Evolutionary conservation across 345 rosid species (phyloP).

Genomic region (Lepidium didymum): DNA sequence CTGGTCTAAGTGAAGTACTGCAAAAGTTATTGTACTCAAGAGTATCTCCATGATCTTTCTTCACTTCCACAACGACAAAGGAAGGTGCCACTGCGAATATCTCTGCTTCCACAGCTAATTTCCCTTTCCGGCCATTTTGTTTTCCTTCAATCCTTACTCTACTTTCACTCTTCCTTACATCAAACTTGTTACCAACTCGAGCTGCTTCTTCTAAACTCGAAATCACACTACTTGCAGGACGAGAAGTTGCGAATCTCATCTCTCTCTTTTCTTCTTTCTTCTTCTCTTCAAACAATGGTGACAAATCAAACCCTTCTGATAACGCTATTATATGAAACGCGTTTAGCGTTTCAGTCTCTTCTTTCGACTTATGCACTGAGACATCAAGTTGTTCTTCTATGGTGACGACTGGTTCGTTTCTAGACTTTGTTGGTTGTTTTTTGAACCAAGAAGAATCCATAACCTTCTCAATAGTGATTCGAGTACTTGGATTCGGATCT

Average conservation of each 20-base stretch:
- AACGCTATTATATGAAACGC: constrained; percentile 87
- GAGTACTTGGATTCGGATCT: constrained; percentile 67
- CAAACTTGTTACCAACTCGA: constrained; percentile 47
- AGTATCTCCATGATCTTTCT: constrained; percentile 83
- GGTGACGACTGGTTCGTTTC: constrained; percentile 1
- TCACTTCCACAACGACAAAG: constrained; percentile 77
- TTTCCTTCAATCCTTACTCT: constrained; percentile 67
- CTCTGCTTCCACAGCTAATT: constrained; percentile 67
- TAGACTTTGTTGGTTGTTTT: constrained; percentile 34
- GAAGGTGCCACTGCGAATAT: constrained; percentile 73
- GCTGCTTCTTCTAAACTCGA: constrained; percentile 76
- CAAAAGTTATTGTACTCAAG: constrained; percentile 88
- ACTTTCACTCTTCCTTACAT: constrained; percentile 64
- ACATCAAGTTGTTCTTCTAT: constrained; percentile 16
- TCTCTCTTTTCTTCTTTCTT: constrained; percentile 74
- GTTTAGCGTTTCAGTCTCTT: constrained; percentile 56
- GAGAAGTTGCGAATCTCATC: constrained; percentile 74
- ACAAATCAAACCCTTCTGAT: constrained; percentile 82
- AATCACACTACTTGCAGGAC: constrained; percentile 78
- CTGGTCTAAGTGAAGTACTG: constrained; percentile 76
- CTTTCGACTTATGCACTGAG: constrained; percentile 22
- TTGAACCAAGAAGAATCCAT: constrained; percentile 80
- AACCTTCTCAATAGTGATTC: constrained; percentile 49
- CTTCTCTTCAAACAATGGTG: constrained; percentile 83
- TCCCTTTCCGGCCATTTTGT: constrained; percentile 83